phyloP scores from a whole-genome alignment of 169 alveolate species.

The Eimeria tenella region DNA sequence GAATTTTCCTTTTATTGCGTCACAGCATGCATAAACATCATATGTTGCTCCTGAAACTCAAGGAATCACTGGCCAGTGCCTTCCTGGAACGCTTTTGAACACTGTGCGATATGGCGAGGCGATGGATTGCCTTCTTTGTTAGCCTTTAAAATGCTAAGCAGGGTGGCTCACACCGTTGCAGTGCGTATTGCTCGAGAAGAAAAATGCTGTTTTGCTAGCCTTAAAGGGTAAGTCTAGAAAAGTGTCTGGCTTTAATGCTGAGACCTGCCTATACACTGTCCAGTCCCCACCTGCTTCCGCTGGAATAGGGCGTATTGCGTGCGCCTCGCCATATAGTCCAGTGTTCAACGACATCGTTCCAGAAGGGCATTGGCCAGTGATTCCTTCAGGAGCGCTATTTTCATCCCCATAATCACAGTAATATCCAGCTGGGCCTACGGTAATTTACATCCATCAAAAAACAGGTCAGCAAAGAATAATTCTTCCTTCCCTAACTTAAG shows the following conservation, averaged over 20 bases:
- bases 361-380: conserved; percentile 39
- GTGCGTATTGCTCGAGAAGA: no score
- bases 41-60: neutral
- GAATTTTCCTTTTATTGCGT: no score
- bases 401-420: conserved; percentile 73
- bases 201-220: no score
- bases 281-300: conserved; percentile 42
- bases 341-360: conserved; percentile 52
- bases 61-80: conserved; percentile 20
- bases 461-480: no score
- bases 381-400: conserved; percentile 18
- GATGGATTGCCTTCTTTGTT: no score
- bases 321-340: conserved; percentile 32
- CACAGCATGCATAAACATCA: no score
- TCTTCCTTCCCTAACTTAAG: no score
- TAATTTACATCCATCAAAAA: neutral
- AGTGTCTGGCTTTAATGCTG: no score
- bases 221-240: no score
- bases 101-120: conserved; percentile 37
- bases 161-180: no score
- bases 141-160: no score
- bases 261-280: no score
- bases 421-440: conserved; percentile 71
- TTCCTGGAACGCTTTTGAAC: conserved; percentile 20
- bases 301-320: conserved; percentile 42